Conservation (phyloP, 129 eudicot genomes). For the Arctium lappa region DNA sequence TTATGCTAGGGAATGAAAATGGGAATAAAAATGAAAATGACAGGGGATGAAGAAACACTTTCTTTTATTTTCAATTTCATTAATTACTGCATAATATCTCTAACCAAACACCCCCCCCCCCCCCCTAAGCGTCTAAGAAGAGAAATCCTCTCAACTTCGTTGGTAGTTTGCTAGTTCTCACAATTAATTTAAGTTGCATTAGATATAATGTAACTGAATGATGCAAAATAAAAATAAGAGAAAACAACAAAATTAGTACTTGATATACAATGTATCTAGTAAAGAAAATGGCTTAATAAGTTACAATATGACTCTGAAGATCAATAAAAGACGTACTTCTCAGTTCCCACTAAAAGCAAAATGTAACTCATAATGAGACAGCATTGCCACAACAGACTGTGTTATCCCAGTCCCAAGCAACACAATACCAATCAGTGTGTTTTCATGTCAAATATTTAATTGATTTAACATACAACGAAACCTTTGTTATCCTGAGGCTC, state of each 20-base stretch:
- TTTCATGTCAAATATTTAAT: neutral
- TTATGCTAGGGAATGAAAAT: no score
- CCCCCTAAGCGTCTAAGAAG: neutral
- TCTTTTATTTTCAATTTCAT: no score
- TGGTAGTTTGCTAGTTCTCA: neutral
- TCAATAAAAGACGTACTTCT: neutral
- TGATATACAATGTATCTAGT: neutral
- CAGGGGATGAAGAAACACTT: no score
- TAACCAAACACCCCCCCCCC: no score
- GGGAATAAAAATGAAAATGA: no score
- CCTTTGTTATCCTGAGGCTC: neutral
- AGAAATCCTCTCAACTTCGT: neutral
- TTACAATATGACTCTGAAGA: neutral
- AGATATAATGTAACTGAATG: neutral
- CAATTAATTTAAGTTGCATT: neutral
- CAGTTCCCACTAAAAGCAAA: neutral
- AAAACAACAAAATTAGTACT: neutral
- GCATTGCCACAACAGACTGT: neutral
- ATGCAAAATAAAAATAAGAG: neutral
- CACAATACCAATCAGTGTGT: neutral
- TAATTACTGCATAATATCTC: no score
- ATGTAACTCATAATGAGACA: neutral
- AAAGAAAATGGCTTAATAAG: neutral
- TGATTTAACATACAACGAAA: slow-evolving; percentile 2
- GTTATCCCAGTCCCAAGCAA: slow-evolving; percentile 8